Evolutionary conservation across 768 basidiomycete species (phyloP), one percentile per base, ranked within the genome.

Genomic region (Tylopilus plumbeoviolaceoides): DNA sequence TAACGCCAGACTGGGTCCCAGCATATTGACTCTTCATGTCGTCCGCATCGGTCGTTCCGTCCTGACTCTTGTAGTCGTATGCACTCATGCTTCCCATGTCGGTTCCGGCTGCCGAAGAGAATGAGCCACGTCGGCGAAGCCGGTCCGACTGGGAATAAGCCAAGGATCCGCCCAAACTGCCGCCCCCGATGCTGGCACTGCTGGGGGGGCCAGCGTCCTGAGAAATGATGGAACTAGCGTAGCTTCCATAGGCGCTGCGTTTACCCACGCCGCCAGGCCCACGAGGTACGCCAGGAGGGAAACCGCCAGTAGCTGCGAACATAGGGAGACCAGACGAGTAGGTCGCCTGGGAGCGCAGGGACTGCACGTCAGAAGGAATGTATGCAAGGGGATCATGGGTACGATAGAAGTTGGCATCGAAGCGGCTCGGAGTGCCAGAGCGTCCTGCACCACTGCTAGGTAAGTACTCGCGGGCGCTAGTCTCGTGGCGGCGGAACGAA

Each of bases 301-400:
- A 91, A 11, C 85, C 84, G 44, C 85, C 82, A 59, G 78, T 78
- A 27, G 79, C 73, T 47, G 82, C 78, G 63, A 94, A 95, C 78
- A 90, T 82, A 15, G 93, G 94, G 28, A 95, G 75, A 23, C 91
- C 91, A 10, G 94, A 93, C 2, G 94, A 89, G 66, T 97, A 95
- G 0, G 92, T 94, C 0, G 95, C 95, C 70, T 99, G 97, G 2
- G 95, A 98, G 50, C 93, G 87, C 43, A 98, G 81, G 4, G 95
- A 98, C 67, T 97, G 95, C 21, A 86, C 90, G 65, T 98, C 97
- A 7, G 92, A 91, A 2, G 94, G 93, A 58, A 98, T 95, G 69
- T 95, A 95, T 6, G 89, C 87, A 49, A 95, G 78, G 0, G 94
- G 84, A 65, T 98, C 95, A 70, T 98, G 94, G 0, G 91, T 91